Evolutionary conservation across 305 asterid species (phyloP).

Genomic region (Fraxinus nigra): DNA sequence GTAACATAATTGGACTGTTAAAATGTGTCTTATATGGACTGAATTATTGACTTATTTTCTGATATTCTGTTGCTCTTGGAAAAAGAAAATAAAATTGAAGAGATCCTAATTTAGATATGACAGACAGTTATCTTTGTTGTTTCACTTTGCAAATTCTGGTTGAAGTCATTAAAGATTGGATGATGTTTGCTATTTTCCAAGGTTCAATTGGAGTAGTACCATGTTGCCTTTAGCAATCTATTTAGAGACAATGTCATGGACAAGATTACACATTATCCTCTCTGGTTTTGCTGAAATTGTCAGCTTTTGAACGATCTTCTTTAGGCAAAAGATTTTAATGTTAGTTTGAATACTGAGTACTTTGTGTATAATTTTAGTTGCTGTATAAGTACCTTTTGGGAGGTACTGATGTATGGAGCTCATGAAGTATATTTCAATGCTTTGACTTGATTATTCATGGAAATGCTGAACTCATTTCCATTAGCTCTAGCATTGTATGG

Average conservation of each 20-base stretch:
- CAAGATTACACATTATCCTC: not conserved
- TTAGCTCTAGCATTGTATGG: not conserved
- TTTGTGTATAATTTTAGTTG: not conserved
- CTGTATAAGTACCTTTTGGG: not conserved
- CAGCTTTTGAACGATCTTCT: not conserved
- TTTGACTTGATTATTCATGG: not conserved
- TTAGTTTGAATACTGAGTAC: not conserved
- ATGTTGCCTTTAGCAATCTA: not conserved
- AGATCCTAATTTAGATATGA: not conserved
- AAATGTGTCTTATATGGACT: not conserved
- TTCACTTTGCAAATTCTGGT: constrained; percentile 2
- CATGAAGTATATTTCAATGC: not conserved
- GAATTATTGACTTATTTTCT: not conserved
- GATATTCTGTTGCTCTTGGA: not conserved
- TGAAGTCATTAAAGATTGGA: not conserved
- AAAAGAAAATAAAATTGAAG: not conserved
- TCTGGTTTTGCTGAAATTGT: not conserved
- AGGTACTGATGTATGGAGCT: not conserved
- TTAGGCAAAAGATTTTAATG: not conserved
- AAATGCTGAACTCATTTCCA: not conserved
- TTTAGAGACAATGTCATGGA: not conserved
- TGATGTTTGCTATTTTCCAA: not conserved
- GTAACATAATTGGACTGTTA: not conserved
- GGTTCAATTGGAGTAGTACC: not conserved
- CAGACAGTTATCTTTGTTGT: not conserved